phyloP scores from a whole-genome alignment of 345 rosid genomes.

The Turritis glabra region DNA sequence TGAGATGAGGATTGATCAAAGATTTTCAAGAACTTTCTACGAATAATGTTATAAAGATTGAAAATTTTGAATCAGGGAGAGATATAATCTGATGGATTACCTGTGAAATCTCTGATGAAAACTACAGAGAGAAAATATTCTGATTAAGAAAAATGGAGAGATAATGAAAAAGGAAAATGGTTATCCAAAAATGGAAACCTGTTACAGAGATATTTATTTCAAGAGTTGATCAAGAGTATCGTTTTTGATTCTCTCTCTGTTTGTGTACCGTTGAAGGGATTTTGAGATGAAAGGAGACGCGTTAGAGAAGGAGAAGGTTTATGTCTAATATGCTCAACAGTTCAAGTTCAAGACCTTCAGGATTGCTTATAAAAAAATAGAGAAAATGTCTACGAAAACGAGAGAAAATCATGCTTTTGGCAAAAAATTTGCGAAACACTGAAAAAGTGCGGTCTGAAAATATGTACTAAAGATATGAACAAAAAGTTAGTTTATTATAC shows the following conservation, averaged over 20 bases:
- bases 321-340: too few relatives aligned
- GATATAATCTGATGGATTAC: background rate
- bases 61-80: background rate
- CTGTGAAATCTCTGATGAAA: background rate
- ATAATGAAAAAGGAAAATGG: background rate
- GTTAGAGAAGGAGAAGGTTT: background rate
- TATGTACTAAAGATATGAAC: too few relatives aligned
- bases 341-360: background rate
- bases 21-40: background rate
- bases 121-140: background rate
- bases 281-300: slow-evolving; percentile 15
- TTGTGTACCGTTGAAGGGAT: background rate
- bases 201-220: background rate
- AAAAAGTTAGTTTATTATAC: too few relatives aligned
- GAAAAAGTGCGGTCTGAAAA: too few relatives aligned
- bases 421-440: too few relatives aligned
- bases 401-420: too few relatives aligned
- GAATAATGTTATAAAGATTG: background rate
- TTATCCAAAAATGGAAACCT: slow-evolving; percentile 1
- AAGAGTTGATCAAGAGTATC: background rate
- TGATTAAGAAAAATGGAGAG: background rate
- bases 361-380: too few relatives aligned
- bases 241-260: slow-evolving; percentile 13
- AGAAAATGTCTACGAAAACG: too few relatives aligned
- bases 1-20: background rate